These are phyloP conservation scores for Camelina sativa DNA, from an alignment of 345 rosid genomes.

Conservation along the genomic window DNA sequence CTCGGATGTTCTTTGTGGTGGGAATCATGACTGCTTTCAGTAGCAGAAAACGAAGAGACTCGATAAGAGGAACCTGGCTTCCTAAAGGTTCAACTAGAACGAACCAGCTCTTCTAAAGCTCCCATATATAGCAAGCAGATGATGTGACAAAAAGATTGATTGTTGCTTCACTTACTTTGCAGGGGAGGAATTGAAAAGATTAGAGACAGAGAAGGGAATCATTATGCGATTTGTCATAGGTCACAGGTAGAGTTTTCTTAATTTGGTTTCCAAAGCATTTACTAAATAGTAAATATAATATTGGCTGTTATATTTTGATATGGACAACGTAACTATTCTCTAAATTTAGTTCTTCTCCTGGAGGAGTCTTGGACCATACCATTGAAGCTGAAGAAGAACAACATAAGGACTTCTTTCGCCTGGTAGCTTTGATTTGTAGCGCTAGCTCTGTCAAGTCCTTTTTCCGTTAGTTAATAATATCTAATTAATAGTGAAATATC, in stretches of 20 bases:
- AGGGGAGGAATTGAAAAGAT: conserved; percentile 65
- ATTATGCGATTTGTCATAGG: conserved; percentile 86
- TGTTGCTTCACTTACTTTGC: conserved; percentile 36
- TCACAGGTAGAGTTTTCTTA: conserved; percentile 64
- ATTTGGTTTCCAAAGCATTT: conserved; percentile 63
- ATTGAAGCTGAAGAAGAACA: conserved; percentile 72
- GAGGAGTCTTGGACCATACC: conserved; percentile 72
- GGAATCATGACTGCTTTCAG: conserved; percentile 95
- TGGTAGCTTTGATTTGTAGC: conserved; percentile 38
- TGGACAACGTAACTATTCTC: not conserved
- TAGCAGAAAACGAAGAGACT: conserved; percentile 83
- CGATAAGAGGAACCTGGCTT: conserved; percentile 77
- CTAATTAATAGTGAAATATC: conserved; percentile 47
- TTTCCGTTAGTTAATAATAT: not conserved
- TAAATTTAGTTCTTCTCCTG: conserved; percentile 47
- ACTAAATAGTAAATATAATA: conserved; percentile 39
- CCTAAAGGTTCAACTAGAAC: conserved; percentile 65
- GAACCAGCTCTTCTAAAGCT: not conserved
- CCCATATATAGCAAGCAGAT: too few species aligned
- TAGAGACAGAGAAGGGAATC: conserved; percentile 85
- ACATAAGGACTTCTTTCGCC: conserved; percentile 75
- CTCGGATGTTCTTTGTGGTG: conserved; percentile 77
- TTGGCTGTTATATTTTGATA: conserved; percentile 18
- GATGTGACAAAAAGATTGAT: not conserved
- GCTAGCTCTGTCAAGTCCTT: not conserved